These are phyloP conservation scores for Plantago coronopus DNA, from an alignment of 305 asterid genomes.

Conservation along the genomic window DNA sequence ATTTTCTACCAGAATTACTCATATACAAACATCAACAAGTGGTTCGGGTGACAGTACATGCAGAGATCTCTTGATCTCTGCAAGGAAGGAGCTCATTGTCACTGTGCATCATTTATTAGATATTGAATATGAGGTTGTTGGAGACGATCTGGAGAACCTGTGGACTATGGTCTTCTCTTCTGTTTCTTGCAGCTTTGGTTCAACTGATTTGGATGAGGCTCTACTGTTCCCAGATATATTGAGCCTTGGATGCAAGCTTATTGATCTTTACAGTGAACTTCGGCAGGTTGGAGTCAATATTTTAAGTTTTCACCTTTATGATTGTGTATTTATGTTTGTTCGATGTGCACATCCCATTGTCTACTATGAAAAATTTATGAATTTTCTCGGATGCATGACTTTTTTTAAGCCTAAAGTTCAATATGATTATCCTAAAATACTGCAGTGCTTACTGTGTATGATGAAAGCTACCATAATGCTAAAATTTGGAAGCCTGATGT, in stretches of 20 bases:
- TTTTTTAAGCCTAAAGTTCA: conserved; percentile 3
- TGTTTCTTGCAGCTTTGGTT: conserved; percentile 43
- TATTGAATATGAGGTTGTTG: conserved; percentile 77
- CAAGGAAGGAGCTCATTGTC: conserved; percentile 58
- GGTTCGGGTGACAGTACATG: conserved; percentile 35
- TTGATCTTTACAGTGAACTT: conserved; percentile 84
- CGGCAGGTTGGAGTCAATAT: conserved; percentile 69
- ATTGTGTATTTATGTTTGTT: neutral
- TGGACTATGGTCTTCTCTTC: conserved; percentile 64
- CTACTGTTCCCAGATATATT: conserved; percentile 45
- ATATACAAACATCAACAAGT: conserved; percentile 27
- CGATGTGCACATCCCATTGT: neutral
- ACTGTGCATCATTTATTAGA: conserved; percentile 55
- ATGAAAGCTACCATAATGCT: conserved; percentile 5
- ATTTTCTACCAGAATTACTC: conserved; percentile 44
- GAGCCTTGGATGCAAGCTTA: conserved; percentile 61
- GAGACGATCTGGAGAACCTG: conserved; percentile 69
- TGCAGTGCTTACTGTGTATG: conserved; percentile 3
- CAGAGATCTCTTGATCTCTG: conserved; percentile 44
- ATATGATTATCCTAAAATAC: conserved; percentile 8
- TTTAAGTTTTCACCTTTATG: conserved; percentile 7
- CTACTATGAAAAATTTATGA: conserved; percentile 1
- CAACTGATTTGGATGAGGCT: conserved; percentile 40
- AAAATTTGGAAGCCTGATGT: conserved; percentile 7
- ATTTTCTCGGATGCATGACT: conserved; percentile 4